Percentiles rank a stretch among this genome's conserved stretches.
Evolutionary conservation across 1,284 basidiomycete species (phyloP).

Genomic region (Microbotryum lychnidis-dioicae): DNA sequence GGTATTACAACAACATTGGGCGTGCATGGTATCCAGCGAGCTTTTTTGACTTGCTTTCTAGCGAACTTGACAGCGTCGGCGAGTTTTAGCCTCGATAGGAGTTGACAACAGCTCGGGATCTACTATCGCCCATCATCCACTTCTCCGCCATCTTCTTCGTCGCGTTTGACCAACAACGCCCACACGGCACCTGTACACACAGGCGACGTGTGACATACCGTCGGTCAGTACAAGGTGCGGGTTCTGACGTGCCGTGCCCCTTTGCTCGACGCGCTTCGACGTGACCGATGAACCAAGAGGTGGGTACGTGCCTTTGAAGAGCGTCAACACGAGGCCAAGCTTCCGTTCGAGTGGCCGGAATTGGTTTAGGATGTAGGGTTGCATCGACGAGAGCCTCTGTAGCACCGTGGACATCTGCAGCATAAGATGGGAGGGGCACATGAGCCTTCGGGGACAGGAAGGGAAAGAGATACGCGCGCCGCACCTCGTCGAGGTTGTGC

Average conservation of each 20-base stretch:
- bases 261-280: slow-evolving; percentile 3
- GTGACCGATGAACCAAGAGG: neutral
- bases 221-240: slow-evolving; percentile 15
- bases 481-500: slow-evolving; percentile 59
- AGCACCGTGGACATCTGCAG: slow-evolving; percentile 40
- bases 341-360: slow-evolving; percentile 80
- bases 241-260: slow-evolving; percentile 28
- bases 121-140: too few relatives aligned
- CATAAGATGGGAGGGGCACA: slow-evolving; percentile 36
- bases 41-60: too few relatives aligned
- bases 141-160: slow-evolving; percentile 45
- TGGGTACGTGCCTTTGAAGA: slow-evolving; percentile 51
- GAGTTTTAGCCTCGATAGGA: too few relatives aligned
- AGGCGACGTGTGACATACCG: neutral
- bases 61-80: too few relatives aligned
- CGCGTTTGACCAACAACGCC: slow-evolving; percentile 68
- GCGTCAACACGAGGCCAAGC: slow-evolving; percentile 84
- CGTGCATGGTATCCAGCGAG: too few relatives aligned
- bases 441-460: neutral
- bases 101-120: too few relatives aligned
- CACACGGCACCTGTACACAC: slow-evolving; percentile 93
- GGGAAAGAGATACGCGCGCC: slow-evolving; percentile 30
- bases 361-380: slow-evolving; percentile 68
- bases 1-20: too few relatives aligned
- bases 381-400: slow-evolving; percentile 50